A percentile compares a stretch with the other conserved stretches of the same genome.
Evolutionary conservation across 139 green algal genomes (phyloP).

Genomic region (Helicosporidium sp.): DNA sequence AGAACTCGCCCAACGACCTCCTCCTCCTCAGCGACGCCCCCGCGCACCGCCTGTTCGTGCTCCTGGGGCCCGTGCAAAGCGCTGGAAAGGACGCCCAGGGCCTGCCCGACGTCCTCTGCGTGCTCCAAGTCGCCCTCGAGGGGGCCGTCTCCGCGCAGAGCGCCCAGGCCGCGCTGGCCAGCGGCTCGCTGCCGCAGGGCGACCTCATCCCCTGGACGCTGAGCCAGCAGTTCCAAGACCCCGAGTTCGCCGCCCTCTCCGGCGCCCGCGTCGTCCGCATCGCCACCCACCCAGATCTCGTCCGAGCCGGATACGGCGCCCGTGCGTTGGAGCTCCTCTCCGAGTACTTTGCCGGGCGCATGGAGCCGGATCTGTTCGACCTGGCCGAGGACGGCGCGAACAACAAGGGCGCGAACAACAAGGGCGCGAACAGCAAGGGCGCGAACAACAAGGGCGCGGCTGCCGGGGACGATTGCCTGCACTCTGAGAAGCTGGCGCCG

Average conservation of each 20-base stretch:
- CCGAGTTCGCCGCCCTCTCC: conserved; percentile 70
- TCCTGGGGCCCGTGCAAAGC: conserved; percentile 83
- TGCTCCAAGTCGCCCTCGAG: conserved; percentile 80
- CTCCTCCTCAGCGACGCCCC: conserved; percentile 85
- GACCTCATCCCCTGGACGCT: conserved; percentile 97
- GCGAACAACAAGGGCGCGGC: conserved; percentile 2
- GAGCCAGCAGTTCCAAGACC: conserved; percentile 85
- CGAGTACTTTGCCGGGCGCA: conserved; percentile 45
- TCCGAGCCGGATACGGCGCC: conserved; percentile 64
- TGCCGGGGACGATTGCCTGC: conserved; percentile 22
- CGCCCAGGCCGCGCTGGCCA: conserved; percentile 45
- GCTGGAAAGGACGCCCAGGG: background rate
- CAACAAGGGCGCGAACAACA: conserved; percentile 10
- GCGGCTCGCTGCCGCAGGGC: conserved; percentile 66
- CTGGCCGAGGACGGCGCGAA: conserved; percentile 18
- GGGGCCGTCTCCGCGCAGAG: conserved; percentile 53
- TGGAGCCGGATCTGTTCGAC: too few relatives aligned
- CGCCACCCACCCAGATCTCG: conserved; percentile 78
- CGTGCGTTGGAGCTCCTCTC: conserved; percentile 42
- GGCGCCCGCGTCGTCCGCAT: conserved; percentile 86
- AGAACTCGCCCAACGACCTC: conserved; percentile 96
- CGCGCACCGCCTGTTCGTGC: conserved; percentile 89
- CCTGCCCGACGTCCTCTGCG: conserved; percentile 80
- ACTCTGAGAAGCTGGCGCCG: conserved; percentile 56
- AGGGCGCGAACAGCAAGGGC: background rate